Evolutionary conservation across 1,284 basidiomycete species (phyloP).

Genomic region (Hymenochaete sp.): DNA sequence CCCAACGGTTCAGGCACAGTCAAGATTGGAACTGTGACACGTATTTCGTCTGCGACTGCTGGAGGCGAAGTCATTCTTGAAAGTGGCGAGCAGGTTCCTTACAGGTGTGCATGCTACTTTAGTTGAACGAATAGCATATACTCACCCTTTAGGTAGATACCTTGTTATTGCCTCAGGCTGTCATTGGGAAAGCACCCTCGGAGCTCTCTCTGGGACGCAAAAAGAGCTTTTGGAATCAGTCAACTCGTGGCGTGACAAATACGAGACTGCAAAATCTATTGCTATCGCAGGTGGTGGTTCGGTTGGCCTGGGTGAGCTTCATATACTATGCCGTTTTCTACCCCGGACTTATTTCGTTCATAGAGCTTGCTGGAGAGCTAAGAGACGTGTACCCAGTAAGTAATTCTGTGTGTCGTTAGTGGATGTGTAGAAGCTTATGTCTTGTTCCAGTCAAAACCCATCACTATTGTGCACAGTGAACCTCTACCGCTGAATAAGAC

Average conservation of each 20-base stretch:
- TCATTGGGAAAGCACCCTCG: constrained; percentile 42
- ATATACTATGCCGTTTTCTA: constrained; percentile 17
- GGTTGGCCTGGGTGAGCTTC: constrained; percentile 45
- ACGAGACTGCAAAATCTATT: constrained; percentile 40
- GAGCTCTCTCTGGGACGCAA: neutral
- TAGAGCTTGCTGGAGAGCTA: constrained; percentile 53
- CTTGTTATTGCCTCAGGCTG: constrained; percentile 53
- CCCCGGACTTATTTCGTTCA: constrained; percentile 7
- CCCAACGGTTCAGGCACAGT: constrained; percentile 37
- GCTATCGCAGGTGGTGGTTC: constrained; percentile 56
- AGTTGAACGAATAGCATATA: neutral
- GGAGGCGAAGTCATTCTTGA: constrained; percentile 40
- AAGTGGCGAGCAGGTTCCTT: constrained; percentile 40
- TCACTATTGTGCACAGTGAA: constrained; percentile 56
- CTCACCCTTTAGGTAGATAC: constrained; percentile 2
- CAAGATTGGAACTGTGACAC: constrained; percentile 35
- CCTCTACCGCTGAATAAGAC: constrained; percentile 43
- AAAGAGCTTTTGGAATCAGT: constrained; percentile 33
- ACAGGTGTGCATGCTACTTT: constrained; percentile 25
- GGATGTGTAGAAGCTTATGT: neutral
- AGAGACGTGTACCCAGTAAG: constrained; percentile 43
- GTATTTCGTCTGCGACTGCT: constrained; percentile 34
- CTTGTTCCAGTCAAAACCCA: constrained; percentile 40
- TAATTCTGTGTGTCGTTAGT: constrained; percentile 8
- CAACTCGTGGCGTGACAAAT: constrained; percentile 35